These are phyloP conservation scores for Capsaspora owczarzaki DNA, from an alignment of 78 protist genomes.

Conservation along the genomic window DNA sequence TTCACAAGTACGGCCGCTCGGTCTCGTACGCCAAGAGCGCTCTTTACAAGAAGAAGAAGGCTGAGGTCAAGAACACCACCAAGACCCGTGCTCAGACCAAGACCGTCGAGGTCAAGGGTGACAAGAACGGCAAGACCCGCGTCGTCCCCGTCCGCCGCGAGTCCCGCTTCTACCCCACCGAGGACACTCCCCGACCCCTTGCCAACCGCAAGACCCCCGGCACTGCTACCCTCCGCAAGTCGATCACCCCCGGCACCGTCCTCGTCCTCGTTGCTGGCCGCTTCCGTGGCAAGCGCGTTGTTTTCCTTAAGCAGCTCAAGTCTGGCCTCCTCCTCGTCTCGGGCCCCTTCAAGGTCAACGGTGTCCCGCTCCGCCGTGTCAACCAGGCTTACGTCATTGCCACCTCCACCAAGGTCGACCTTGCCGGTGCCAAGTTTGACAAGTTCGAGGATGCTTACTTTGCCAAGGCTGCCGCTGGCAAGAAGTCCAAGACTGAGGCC, in stretches of 20 bases:
- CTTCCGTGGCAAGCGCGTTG: slow-evolving; percentile 90
- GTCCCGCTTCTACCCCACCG: slow-evolving; percentile 37
- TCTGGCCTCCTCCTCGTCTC: slow-evolving; percentile 87
- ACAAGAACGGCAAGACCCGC: slow-evolving; percentile 3
- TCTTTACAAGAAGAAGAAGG: not conserved
- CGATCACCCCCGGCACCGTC: slow-evolving; percentile 93
- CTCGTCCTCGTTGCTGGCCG: slow-evolving; percentile 92
- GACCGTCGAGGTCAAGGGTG: slow-evolving; percentile 13
- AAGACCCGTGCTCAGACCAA: not conserved
- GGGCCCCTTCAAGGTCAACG: slow-evolving; percentile 95
- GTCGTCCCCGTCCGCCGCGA: not conserved
- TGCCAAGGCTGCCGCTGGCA: slow-evolving; percentile 6
- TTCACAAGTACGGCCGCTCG: not conserved
- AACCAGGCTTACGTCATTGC: slow-evolving; percentile 92
- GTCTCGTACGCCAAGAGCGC: not conserved
- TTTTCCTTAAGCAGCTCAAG: slow-evolving; percentile 83
- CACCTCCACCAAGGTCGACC: slow-evolving; percentile 82
- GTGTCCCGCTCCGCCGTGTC: slow-evolving; percentile 97
- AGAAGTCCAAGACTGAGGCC: slow-evolving; percentile 38
- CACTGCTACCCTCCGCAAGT: slow-evolving; percentile 66
- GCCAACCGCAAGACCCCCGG: slow-evolving; percentile 19
- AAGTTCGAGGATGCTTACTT: slow-evolving; percentile 57
- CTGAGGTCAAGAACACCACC: not conserved
- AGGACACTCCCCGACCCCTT: slow-evolving; percentile 13
- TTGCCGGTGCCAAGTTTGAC: slow-evolving; percentile 39